Evolutionary conservation across 176 grass and related monocot genomes (phyloP).

Genomic region (Phyllostachys edulis): DNA sequence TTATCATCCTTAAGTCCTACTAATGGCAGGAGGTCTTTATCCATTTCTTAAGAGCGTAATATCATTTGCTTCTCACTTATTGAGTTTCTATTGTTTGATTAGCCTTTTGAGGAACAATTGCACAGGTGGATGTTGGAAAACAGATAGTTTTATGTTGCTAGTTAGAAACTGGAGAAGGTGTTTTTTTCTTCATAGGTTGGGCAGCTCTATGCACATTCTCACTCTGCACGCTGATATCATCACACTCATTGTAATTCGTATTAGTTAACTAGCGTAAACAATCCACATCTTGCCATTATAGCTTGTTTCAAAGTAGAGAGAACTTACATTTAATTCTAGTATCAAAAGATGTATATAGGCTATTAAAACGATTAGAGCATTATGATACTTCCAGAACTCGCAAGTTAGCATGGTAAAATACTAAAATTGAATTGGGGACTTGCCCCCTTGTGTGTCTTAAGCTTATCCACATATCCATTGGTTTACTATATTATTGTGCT

Average conservation of each 20-base stretch:
- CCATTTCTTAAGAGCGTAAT: neutral
- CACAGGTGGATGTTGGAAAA: neutral
- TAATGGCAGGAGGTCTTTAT: neutral
- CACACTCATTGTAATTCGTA: neutral
- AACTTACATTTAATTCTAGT: neutral
- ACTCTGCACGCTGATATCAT: neutral
- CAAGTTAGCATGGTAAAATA: constrained; percentile 8
- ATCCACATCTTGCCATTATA: neutral
- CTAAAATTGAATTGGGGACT: neutral
- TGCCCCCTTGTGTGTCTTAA: neutral
- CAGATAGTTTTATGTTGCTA: neutral
- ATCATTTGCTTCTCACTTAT: neutral
- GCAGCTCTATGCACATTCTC: constrained; percentile 18
- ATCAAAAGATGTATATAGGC: neutral
- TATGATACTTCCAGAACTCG: constrained; percentile 4
- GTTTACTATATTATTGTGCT: neutral
- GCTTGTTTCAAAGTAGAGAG: neutral
- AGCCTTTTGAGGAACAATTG: neutral
- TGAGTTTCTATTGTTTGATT: neutral
- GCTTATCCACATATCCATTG: constrained; percentile 2
- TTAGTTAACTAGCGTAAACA: neutral
- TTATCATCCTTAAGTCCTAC: neutral
- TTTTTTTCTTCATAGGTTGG: neutral
- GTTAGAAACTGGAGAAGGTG: neutral
- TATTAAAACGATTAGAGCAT: neutral